Evolutionary conservation across 2,329 filamentous ascomycete species (phyloP), one percentile per base, ranked within the genome.

Genomic region (Metarhizium album): DNA sequence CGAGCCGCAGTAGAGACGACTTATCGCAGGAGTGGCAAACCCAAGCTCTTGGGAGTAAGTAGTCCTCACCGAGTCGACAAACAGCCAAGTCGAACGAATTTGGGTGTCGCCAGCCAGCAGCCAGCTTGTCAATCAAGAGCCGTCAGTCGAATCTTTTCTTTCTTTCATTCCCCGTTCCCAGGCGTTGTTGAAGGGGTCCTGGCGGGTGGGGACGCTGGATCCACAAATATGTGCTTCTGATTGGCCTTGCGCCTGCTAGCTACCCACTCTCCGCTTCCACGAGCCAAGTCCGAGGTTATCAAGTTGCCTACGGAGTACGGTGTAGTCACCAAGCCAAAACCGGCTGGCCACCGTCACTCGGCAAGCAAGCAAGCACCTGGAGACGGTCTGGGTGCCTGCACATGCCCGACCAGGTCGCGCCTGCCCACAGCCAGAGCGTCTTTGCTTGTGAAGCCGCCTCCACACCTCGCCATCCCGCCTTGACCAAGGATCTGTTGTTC

Each of bases 101-200:
- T 14, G 33, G 35, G 29, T 22, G n/a, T 31, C 45, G 38, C 2
- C 5, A 45, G 27, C 7, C 18, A 20, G 22, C 35, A 20, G 16
- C 7, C 18, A 8, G 46, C 29, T 37, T 49, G 47, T 46, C 47
- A 38, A 38, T 43, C n/a, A 7, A 13, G 27, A 33, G 27, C 18
- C 27, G 47, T 45, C 45, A 33, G 47, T 50, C 46, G 50, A 58
- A 55, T 56, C 56, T 63, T 63, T 62, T 62, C 57, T 57, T 63
- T 63, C 62, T 62, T 61, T 57, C 55, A 55, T 47, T 53, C 48
- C 37, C 47, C n/a, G 23, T 40, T 31, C 45, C 13, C 45, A 38
- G 24, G 42, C n/a, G 37, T 43, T 29, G 18, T 27, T 20, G 42
- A 42, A 42, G 31, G 16, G 24, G 24, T 38, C 52, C 50, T 55